phyloP scores from a whole-genome alignment of 108 stramenopile species.

The Skeletonema grethae region DNA sequence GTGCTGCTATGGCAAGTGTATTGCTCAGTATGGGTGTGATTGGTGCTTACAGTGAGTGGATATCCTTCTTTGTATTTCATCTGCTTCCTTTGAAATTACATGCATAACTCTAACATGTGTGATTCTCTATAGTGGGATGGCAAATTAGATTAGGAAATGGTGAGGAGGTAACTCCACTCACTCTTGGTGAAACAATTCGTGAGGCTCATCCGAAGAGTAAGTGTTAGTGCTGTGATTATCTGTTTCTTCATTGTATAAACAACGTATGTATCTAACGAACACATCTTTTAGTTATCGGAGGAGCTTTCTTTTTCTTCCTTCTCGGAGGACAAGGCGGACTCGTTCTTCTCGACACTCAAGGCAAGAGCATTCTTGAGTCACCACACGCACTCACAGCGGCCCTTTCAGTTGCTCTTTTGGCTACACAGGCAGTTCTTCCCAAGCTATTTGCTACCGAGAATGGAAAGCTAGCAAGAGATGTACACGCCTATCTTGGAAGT shows the following conservation, averaged over 20 bases:
- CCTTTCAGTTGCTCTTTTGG: conserved; percentile 23
- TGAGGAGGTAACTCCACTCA: conserved; percentile 43
- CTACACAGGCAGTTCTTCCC: conserved; percentile 48
- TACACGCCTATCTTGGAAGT: conserved; percentile 54
- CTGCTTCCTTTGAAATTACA: conserved; percentile 15
- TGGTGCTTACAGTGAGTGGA: conserved; percentile 32
- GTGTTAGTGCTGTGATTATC: neutral
- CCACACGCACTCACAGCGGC: conserved; percentile 55
- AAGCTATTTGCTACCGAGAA: conserved; percentile 34
- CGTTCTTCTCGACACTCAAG: conserved; percentile 48
- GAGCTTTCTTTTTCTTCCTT: conserved; percentile 57
- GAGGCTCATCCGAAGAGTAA: conserved; percentile 57
- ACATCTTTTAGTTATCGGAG: conserved; percentile 11
- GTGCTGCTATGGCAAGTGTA: conserved; percentile 49
- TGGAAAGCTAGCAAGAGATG: conserved; percentile 36
- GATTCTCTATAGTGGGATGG: conserved; percentile 45
- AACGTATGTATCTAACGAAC: neutral
- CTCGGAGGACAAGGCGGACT: conserved; percentile 63
- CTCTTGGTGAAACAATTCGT: conserved; percentile 58
- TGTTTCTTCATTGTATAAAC: conserved; percentile 12
- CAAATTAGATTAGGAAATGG: conserved; percentile 57
- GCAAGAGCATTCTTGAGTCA: conserved; percentile 39
- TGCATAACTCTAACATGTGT: conserved; percentile 29
- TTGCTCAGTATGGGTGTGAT: conserved; percentile 50
- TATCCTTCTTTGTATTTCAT: neutral